phyloP scores from a whole-genome alignment of 1,284 basidiomycete genomes.

The Marasmius tenuissimus region DNA sequence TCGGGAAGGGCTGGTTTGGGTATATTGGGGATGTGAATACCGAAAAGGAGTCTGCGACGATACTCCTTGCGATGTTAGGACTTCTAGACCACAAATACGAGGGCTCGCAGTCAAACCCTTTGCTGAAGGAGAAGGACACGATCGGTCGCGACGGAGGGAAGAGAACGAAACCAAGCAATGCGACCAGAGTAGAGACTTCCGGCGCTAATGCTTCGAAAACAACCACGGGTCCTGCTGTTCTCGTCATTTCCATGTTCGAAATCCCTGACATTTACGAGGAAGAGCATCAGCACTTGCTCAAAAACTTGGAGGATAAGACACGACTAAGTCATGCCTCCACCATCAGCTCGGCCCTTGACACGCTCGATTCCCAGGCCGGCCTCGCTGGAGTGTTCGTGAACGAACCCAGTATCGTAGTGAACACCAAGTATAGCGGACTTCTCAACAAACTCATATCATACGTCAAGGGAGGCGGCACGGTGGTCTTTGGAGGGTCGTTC shows the following conservation, averaged over 20 bases:
- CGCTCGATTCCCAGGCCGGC: conserved; percentile 18
- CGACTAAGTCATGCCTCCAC: background rate
- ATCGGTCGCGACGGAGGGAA: too few relatives aligned
- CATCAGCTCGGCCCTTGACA: conserved; percentile 8
- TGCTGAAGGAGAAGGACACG: too few relatives aligned
- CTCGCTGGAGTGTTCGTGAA: conserved; percentile 28
- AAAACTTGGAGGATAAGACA: background rate
- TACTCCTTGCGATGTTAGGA: conserved; percentile 15
- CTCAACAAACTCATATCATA: conserved; percentile 30
- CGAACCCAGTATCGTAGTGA: conserved; percentile 28
- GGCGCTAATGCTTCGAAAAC: too few relatives aligned
- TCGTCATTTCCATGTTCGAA: too few relatives aligned
- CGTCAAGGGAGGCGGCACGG: conserved; percentile 32
- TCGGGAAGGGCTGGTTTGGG: conserved; percentile 14
- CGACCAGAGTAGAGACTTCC: too few relatives aligned
- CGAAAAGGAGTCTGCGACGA: conserved; percentile 9
- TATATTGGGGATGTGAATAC: conserved; percentile 20
- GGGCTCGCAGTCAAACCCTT: too few relatives aligned
- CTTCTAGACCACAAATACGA: background rate
- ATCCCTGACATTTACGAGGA: too few relatives aligned
- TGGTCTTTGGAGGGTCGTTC: conserved; percentile 34
- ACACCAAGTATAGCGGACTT: conserved; percentile 17
- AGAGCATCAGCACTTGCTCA: too few relatives aligned
- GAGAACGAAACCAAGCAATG: too few relatives aligned
- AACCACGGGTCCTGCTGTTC: too few relatives aligned